Evolutionary conservation across 2,329 filamentous ascomycete species (phyloP).

Genomic region (Talaromyces verruculosus): DNA sequence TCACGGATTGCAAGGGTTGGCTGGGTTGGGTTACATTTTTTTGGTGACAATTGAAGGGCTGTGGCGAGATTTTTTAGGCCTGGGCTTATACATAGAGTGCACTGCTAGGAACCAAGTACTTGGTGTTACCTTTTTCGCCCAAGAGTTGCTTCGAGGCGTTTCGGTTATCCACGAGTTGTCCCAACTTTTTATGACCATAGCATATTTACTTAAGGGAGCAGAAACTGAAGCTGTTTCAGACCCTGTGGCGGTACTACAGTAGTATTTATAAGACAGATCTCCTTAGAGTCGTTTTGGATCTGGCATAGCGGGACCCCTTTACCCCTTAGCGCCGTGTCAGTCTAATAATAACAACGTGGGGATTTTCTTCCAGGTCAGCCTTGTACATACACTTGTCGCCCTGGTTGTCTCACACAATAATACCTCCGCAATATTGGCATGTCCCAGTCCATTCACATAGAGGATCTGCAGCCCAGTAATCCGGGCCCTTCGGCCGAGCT

Average conservation of each 20-base stretch:
- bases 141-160: background rate
- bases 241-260: background rate
- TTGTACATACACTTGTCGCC: background rate
- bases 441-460: background rate
- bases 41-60: background rate
- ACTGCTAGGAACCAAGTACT: background rate
- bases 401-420: background rate
- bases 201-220: background rate
- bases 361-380: background rate
- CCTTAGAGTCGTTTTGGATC: background rate
- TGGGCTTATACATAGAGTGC: background rate
- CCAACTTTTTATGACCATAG: background rate
- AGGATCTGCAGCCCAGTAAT: background rate
- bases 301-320: background rate
- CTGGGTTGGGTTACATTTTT: background rate
- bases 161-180: background rate
- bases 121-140: background rate
- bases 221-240: background rate
- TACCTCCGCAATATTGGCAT: background rate
- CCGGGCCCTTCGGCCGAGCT: background rate
- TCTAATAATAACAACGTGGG: background rate
- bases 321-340: background rate
- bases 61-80: background rate
- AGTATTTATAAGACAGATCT: background rate
- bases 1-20: too few species aligned